phyloP scores from a whole-genome alignment of 140 eudicot species.

The Cichorium intybus region DNA sequence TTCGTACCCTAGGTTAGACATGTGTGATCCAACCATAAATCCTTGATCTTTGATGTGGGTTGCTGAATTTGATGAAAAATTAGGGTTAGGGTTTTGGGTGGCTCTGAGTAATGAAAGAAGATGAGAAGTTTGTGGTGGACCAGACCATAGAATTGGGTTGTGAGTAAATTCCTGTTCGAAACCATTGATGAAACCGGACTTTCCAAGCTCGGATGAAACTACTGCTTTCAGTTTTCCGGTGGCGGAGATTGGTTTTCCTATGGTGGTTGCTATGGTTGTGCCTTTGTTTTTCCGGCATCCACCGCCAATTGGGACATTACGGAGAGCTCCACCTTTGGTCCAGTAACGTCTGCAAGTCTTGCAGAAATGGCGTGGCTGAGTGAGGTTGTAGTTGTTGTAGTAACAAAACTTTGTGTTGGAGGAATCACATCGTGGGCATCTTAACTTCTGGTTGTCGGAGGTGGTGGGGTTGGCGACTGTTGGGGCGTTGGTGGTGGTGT shows the following conservation, averaged over 20 bases:
- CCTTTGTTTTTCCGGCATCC: conserved; percentile 80
- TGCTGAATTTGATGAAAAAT: conserved; percentile 26
- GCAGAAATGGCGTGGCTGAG: conserved; percentile 92
- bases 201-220: conserved; percentile 43
- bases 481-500: conserved; percentile 27
- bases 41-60: conserved; percentile 44
- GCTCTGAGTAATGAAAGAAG: conserved; percentile 67
- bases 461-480: conserved; percentile 25
- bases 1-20: conserved; percentile 40
- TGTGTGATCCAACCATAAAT: conserved; percentile 46
- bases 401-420: conserved; percentile 79
- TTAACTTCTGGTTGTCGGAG: conserved; percentile 40
- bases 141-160: conserved; percentile 54
- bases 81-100: conserved; percentile 55
- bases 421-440: conserved; percentile 80
- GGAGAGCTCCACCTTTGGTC: conserved; percentile 88
- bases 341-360: conserved; percentile 85
- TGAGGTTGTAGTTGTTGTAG: conserved; percentile 92
- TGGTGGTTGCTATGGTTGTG: conserved; percentile 28
- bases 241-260: conserved; percentile 30
- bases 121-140: conserved; percentile 57
- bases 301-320: conserved; percentile 91
- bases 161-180: conserved; percentile 43
- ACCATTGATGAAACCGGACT: conserved; percentile 26
- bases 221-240: conserved; percentile 42